Evolutionary conservation across 2,329 filamentous ascomycete species (phyloP), one percentile per base, ranked within the genome.

Genomic region (Cercospora beticola): DNA sequence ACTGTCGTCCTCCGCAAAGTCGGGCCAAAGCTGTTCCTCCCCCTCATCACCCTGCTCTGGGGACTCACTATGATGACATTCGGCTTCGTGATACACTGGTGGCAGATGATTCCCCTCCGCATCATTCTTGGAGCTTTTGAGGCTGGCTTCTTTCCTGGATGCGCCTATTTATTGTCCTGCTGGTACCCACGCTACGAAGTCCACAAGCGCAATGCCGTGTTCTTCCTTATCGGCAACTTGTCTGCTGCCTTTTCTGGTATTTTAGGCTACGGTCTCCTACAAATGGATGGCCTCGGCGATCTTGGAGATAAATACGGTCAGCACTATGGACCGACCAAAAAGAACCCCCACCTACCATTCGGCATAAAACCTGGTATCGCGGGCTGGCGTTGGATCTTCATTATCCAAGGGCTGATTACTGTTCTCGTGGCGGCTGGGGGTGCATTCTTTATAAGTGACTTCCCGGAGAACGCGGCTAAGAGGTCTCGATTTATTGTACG

Each of bases 111-210:
- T 0, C 87, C 81, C 0, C 78, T 89, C 46, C 82, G 89, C 56
- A 79, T 88, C 0, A 65, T 92, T 1, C 82, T 91, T 16, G 90
- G 90, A 60, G 70, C 89, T 2, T 83, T 91, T 28, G 90, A 92
- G 56, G 76, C 87, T 14, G 75, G 75, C 4, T 76, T 75, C 70
- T 92, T 92, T 78, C 74, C 76, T 6, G 76, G 75, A 62, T 89
- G 86, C 62, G 88, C 91, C 0, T 92, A 92, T 75, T 81, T 92
- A 5, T 84, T 93, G n/a, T 89, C 87, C 68, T 91, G 88, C 40
- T 93, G 76, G 76, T 77, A 78, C 52, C 76, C 77, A 9, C 75
- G 77, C 3, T 79, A 78, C 71, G 79, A 81, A 56, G 73, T 81
- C 1, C 75, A 73, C 75, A 81, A 78, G 71, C 77, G 81, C 28